A percentile compares a stretch with the other conserved stretches of the same genome.
phyloP scores from a whole-genome alignment of 75 land plant species.

The Pinus albicaulis region DNA sequence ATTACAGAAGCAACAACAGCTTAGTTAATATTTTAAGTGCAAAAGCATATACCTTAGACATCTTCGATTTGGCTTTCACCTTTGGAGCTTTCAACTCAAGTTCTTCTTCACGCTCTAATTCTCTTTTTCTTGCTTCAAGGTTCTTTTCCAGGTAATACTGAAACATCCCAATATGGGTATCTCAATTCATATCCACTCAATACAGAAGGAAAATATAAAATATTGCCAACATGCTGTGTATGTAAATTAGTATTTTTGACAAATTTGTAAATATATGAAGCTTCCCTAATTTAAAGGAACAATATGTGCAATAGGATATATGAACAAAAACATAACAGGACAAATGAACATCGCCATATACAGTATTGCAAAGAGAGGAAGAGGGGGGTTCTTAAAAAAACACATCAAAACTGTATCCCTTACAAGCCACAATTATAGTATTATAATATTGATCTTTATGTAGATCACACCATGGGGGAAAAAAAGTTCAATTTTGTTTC shows the following conservation, averaged over 20 bases:
- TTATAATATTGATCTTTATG: no score
- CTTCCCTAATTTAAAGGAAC: background rate
- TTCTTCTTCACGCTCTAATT: slow-evolving; percentile 83
- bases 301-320: background rate
- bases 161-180: background rate
- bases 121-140: slow-evolving; percentile 76
- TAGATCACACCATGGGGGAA: no score
- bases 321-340: background rate
- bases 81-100: slow-evolving; percentile 81
- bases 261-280: background rate
- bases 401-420: no score
- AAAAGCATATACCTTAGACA: slow-evolving; percentile 74
- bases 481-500: no score
- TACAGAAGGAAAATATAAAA: background rate
- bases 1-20: no score
- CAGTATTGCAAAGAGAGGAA: no score
- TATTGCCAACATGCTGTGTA: background rate
- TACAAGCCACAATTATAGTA: no score
- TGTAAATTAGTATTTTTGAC: background rate
- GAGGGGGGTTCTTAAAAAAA: no score
- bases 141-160: slow-evolving; percentile 96
- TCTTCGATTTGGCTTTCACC: slow-evolving; percentile 91
- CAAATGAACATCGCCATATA: no score
- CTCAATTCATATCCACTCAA: background rate
- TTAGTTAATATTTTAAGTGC: background rate